Conservation (phyloP, 352 stramenopile genomes). For the Pythium volutum region DNA sequence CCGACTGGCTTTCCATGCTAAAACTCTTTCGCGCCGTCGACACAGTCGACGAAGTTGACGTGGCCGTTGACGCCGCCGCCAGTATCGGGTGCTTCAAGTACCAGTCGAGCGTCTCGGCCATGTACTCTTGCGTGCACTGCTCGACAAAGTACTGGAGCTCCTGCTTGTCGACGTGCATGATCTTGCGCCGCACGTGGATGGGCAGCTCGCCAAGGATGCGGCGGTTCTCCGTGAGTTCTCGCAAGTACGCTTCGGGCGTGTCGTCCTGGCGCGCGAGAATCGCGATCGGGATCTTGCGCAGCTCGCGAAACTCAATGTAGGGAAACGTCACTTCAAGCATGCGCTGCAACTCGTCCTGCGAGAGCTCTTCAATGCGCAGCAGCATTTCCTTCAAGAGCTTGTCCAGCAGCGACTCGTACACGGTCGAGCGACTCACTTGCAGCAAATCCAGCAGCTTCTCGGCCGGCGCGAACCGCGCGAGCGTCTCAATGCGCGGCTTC, state of each 20-base stretch:
- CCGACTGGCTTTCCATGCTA: background rate
- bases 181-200: conserved; percentile 79
- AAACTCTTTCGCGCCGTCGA: conserved; percentile 8
- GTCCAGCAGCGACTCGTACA: conserved; percentile 70
- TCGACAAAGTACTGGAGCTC: conserved; percentile 76
- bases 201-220: conserved; percentile 74
- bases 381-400: conserved; percentile 71
- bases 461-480: conserved; percentile 37
- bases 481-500: conserved; percentile 15
- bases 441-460: conserved; percentile 81
- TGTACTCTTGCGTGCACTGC: conserved; percentile 71
- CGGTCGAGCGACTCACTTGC: conserved; percentile 51
- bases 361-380: conserved; percentile 64
- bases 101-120: conserved; percentile 62
- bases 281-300: conserved; percentile 79
- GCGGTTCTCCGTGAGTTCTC: conserved; percentile 80
- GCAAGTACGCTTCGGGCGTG: conserved; percentile 73
- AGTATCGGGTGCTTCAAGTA: conserved; percentile 47
- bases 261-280: conserved; percentile 76
- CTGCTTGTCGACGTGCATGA: conserved; percentile 65
- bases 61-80: conserved; percentile 13
- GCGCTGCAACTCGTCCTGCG: conserved; percentile 63
- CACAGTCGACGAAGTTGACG: conserved; percentile 8
- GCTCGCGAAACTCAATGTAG: conserved; percentile 87
- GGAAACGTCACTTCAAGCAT: conserved; percentile 81